These are phyloP conservation scores for Fusarium albosuccineum DNA, from an alignment of 2,329 filamentous ascomycete species.

Conservation along the genomic window DNA sequence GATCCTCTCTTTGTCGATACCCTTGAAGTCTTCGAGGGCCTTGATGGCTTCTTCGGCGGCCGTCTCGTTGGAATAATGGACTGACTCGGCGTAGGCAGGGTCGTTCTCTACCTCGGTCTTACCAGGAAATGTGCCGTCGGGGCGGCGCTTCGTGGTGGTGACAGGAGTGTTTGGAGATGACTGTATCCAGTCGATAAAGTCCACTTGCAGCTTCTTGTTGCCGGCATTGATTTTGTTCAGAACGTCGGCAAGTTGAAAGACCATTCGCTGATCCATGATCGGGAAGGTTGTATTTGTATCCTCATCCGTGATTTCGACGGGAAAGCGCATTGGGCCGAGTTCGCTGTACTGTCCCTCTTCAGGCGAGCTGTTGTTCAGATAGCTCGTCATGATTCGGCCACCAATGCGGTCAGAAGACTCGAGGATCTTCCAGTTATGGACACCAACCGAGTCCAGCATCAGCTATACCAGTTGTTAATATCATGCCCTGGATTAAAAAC, in stretches of 20 bases:
- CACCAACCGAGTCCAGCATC: slow-evolving; percentile 58
- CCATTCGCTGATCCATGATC: slow-evolving; percentile 74
- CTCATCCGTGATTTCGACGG: slow-evolving; percentile 63
- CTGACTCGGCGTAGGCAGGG: slow-evolving; percentile 25
- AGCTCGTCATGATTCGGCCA: slow-evolving; percentile 58
- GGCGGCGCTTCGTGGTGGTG: not conserved
- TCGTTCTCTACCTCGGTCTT: slow-evolving; percentile 36
- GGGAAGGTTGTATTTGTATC: slow-evolving; percentile 65
- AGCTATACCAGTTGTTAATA: slow-evolving; percentile 33
- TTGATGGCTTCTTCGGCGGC: slow-evolving; percentile 16
- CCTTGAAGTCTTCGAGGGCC: slow-evolving; percentile 40
- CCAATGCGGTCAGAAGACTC: slow-evolving; percentile 58
- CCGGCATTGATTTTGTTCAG: slow-evolving; percentile 72
- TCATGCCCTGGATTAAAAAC: not conserved
- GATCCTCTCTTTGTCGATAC: not conserved
- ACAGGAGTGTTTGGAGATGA: slow-evolving; percentile 48
- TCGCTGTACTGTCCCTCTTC: slow-evolving; percentile 68
- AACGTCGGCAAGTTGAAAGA: slow-evolving; percentile 72
- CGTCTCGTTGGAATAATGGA: slow-evolving; percentile 34
- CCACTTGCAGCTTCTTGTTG: slow-evolving; percentile 61
- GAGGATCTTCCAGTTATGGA: slow-evolving; percentile 60
- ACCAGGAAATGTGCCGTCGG: slow-evolving; percentile 46
- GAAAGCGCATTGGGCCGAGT: slow-evolving; percentile 75
- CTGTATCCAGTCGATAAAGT: slow-evolving; percentile 75
- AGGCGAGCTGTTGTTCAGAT: slow-evolving; percentile 53